Evolutionary conservation across 805 yeast species (phyloP).

Genomic region (Sugiyamaella smithiae): DNA sequence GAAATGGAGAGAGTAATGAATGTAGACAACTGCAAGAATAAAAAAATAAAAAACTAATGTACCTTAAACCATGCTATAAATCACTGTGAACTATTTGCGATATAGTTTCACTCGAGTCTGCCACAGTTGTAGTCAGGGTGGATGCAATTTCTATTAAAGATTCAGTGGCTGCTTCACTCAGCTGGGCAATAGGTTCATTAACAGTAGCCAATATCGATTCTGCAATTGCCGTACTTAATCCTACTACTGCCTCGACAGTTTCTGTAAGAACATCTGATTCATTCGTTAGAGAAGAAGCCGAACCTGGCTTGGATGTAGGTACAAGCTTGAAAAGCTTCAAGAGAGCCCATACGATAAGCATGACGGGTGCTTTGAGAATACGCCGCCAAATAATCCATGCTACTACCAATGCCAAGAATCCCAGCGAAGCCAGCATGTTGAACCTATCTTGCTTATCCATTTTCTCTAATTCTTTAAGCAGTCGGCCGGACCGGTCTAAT

Average conservation of each 20-base stretch:
- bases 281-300: background rate
- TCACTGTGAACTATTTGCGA: no score
- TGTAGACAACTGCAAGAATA: no score
- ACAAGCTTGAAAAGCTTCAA: slow-evolving; percentile 22
- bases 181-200: no score
- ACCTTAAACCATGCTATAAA: no score
- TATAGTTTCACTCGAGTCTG: no score
- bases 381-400: slow-evolving; percentile 40
- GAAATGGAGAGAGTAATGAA: slow-evolving; percentile 77
- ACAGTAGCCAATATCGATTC: no score
- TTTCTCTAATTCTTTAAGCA: slow-evolving; percentile 38
- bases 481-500: slow-evolving; percentile 35
- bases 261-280: background rate
- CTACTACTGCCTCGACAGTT: no score
- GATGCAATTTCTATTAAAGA: no score
- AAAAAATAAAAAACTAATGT: background rate
- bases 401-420: slow-evolving; percentile 37
- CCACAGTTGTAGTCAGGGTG: no score
- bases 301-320: slow-evolving; percentile 7
- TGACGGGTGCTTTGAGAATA: slow-evolving; percentile 36
- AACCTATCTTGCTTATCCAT: slow-evolving; percentile 41
- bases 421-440: slow-evolving; percentile 36
- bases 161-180: no score
- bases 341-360: slow-evolving; percentile 32
- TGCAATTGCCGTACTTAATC: no score